Conservation (phyloP, 192 early-diverging fungal genomes). For the Coemansia umbellata region DNA sequence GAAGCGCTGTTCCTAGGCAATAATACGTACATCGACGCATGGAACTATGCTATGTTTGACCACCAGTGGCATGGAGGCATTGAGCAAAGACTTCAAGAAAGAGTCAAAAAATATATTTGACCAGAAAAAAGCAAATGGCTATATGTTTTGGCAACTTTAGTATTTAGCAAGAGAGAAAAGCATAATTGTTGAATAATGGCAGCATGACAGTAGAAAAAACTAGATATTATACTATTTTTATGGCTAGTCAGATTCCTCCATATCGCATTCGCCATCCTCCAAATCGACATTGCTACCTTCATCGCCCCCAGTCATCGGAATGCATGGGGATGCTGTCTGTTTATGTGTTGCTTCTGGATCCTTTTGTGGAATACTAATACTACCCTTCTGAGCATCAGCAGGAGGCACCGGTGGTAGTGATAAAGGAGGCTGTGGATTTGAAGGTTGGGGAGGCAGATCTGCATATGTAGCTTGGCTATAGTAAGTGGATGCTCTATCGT, state of each 20-base stretch:
- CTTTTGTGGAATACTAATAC: too few species aligned
- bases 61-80: conserved; percentile 21
- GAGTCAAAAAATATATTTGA: neutral
- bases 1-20: conserved; percentile 31
- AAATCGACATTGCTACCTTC: conserved; percentile 7
- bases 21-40: conserved; percentile 27
- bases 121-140: neutral
- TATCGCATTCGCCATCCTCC: conserved; percentile 49
- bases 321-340: too few species aligned
- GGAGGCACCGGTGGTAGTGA: neutral
- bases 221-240: too few species aligned
- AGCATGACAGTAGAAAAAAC: too few species aligned
- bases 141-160: too few species aligned
- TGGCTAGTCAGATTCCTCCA: conserved; percentile 39
- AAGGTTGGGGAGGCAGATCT: too few species aligned
- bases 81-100: conserved; percentile 11
- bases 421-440: neutral
- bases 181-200: too few species aligned
- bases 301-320: neutral
- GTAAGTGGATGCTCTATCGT: too few species aligned
- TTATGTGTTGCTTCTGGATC: too few species aligned
- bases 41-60: conserved; percentile 46
- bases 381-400: neutral
- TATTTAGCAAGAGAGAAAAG: too few species aligned
- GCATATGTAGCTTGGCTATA: too few species aligned